Conservation (phyloP, 768 basidiomycete genomes). For the Xerocomellus dryophilus region DNA sequence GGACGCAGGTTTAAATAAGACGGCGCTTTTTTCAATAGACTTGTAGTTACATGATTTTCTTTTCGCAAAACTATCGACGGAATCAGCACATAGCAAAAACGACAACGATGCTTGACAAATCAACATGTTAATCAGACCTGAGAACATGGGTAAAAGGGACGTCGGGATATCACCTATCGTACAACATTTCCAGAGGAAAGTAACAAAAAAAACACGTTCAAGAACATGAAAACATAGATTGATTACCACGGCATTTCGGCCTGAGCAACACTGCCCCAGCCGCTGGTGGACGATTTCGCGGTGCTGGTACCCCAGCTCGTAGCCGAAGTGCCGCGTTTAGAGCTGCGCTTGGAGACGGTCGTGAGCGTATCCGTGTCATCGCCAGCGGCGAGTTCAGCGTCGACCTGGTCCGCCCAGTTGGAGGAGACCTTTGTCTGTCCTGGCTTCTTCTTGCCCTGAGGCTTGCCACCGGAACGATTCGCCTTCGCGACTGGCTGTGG, state of each 20-base stretch:
- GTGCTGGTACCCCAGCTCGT: slow-evolving; percentile 6
- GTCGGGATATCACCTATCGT: slow-evolving; percentile 1
- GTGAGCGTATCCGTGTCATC: not conserved
- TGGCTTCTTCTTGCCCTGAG: slow-evolving; percentile 9
- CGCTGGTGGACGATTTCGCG: slow-evolving; percentile 21
- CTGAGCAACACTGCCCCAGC: slow-evolving; percentile 22
- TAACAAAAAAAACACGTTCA: not conserved
- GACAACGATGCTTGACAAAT: not conserved
- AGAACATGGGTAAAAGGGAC: not conserved
- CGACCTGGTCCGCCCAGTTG: slow-evolving; percentile 32
- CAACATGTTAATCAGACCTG: slow-evolving; percentile 1
- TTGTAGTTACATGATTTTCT: not conserved
- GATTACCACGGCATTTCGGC: slow-evolving; percentile 26
- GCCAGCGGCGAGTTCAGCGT: slow-evolving; percentile 10
- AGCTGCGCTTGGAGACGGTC: slow-evolving; percentile 9
- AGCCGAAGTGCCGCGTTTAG: slow-evolving; percentile 14
- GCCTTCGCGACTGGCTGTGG: slow-evolving; percentile 5
- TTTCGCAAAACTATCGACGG: not conserved
- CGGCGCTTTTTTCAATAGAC: not conserved
- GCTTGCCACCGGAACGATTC: not conserved
- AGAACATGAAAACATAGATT: not conserved
- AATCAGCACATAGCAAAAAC: not conserved
- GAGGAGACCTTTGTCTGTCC: slow-evolving; percentile 1
- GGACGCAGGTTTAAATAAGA: slow-evolving; percentile 5
- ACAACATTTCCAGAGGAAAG: not conserved